These are phyloP conservation scores for Chlamydomonas reinhardtii DNA, from an alignment of 163 green algal species.

Conservation along the genomic window DNA sequence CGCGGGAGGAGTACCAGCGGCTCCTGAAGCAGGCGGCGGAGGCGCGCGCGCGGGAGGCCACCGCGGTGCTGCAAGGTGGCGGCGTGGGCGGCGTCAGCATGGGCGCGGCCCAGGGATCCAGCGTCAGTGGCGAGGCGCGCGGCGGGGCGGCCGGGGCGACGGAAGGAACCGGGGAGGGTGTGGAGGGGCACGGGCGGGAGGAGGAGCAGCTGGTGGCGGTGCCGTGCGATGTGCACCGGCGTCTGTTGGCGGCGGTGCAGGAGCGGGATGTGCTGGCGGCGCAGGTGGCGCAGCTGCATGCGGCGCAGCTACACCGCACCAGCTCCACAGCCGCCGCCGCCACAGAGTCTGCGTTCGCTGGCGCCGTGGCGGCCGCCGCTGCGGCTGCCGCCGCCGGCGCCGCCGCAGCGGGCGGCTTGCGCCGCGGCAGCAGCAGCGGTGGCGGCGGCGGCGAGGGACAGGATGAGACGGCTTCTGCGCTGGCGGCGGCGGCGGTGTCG, in stretches of 20 bases:
- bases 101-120: too few species aligned
- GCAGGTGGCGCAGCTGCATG: not conserved
- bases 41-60: not conserved
- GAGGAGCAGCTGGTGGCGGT: not conserved
- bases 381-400: too few species aligned
- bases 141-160: too few species aligned
- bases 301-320: not conserved
- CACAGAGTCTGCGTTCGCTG: not conserved
- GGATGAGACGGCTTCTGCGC: not conserved
- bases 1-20: constrained; percentile 22
- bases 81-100: too few species aligned
- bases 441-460: not conserved
- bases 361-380: too few species aligned
- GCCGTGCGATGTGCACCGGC: not conserved
- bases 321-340: too few species aligned
- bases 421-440: too few species aligned
- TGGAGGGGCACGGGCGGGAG: too few species aligned
- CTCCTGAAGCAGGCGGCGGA: not conserved
- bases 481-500: not conserved
- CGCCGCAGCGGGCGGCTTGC: too few species aligned
- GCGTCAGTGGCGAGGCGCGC: too few species aligned
- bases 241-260: constrained; percentile 17
- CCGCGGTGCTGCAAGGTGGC: too few species aligned
- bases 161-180: too few species aligned
- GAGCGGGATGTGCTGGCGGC: constrained; percentile 11